Evolutionary conservation across 768 basidiomycete genomes (phyloP), one percentile per base, ranked within the genome.

Genomic region (Leucocoprinus leucothites): DNA sequence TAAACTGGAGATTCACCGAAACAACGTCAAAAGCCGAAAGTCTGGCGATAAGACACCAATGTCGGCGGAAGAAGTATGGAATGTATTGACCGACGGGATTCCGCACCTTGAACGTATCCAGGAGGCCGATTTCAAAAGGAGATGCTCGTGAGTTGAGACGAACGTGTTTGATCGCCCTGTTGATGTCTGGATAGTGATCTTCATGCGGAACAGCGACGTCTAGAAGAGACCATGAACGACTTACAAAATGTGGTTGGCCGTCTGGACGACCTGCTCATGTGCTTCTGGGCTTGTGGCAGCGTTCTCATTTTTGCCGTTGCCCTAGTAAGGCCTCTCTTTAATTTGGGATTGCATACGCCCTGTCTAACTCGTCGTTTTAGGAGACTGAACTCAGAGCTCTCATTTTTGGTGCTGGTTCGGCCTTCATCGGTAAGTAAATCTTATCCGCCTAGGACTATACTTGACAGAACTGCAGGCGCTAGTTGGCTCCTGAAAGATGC

Each of bases 401-500:
- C 3, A 51, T 51, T 19, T 11, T 43, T 19, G 50, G 41, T 9
- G 50, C 50, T 16, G 50, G 50, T 9, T 51, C 50, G 11, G 41
- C 50, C n/a, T 51, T 51, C 11, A 38, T 51, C 19, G 50, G 50
- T 51, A 31, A 9, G 40, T 19, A 5, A 11, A 31, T 11, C 11
- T 31, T 11, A 5, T 31, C 31, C 11, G 31, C 11, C 11, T 31
- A 5, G 31, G 6, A 31, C 6, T 11, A 5, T 5, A 31, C 5
- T 11, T 31, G 11, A 31, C 31, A 31, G n/a, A 31, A 44, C 19
- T 26, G n/a, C 53, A 85, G 85, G 86, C 63, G 74, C 92, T 41
- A 89, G 88, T 59, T 94, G 91, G 91, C 82, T 94, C 52, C 91
- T 95, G 60, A 93, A 93, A 35, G 76, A 77, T 44, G 89, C 85